Base-by-base conservation (phyloP, 129 eudicot genomes). In the Centrapalus pauciflorus region DNA sequence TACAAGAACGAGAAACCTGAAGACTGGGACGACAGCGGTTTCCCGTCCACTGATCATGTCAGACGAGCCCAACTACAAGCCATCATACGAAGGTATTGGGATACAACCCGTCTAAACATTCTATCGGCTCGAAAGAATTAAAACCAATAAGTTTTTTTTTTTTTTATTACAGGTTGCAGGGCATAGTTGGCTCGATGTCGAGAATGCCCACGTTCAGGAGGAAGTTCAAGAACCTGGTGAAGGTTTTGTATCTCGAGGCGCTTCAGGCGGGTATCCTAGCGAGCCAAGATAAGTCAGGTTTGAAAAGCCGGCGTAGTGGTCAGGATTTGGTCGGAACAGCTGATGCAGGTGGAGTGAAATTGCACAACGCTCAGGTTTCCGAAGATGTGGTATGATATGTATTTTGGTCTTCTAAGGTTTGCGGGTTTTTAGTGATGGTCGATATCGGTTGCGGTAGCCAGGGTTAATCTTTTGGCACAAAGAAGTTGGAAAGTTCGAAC, bases 21-120 rank as follows among this genome's bases (percentile, higher is more conserved):
- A 75, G 95, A 88, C 10, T 92, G 96, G 98, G 87, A 88, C 75
- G 83, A 76, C 38, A 56, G 79, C 1, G 82, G 82, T 25, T 92
- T 85, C 67, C 91, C 96, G 0, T 88, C 96, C 16, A 48, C 34
- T 33, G 98, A 92, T 74, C 72, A 45, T 25, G 82, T 92, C 38
- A 92, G 95, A 69, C 85, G 81, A 24, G 98, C 98, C 6, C 98
- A 88, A 21, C 37, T 88, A 78, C 98, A 92, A 71, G 95, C 89
- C 17, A 50, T 92, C 64, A 72, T 92, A 75, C 80, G 96, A 82
- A 86, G 98, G 98, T 91, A 34, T 71, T 5, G 10, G n/a, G 7
- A 37, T 66, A 21, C n/a, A n/a, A n/a, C n/a, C n/a, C n/a, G n/a
- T n/a, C n/a, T n/a, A n/a, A n/a, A n/a, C n/a, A n/a, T n/a, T 4